Conservation (phyloP, 2,329 filamentous ascomycete genomes). For the Verruconis gallopava region DNA sequence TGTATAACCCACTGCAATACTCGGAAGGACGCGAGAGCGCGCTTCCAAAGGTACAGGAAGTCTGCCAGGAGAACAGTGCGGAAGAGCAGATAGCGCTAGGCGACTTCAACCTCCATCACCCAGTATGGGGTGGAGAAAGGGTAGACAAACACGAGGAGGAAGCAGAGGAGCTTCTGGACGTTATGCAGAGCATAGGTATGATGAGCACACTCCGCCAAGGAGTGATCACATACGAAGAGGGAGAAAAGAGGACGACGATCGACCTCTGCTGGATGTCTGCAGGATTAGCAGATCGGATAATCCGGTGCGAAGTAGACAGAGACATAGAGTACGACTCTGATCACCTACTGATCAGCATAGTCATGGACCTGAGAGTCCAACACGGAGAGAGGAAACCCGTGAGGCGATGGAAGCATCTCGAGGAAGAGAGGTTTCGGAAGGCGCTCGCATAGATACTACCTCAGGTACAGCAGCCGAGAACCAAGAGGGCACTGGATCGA, state of each 20-base stretch:
- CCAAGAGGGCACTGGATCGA: constrained; percentile 11
- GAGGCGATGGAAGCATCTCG: too few species aligned
- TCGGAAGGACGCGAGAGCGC: too few species aligned
- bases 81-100: background rate
- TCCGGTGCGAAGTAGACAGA: constrained; percentile 11
- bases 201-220: constrained; percentile 9
- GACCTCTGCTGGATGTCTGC: constrained; percentile 12
- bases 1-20: background rate
- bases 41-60: too few species aligned
- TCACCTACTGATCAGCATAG: constrained; percentile 15
- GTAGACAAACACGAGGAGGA: constrained; percentile 9
- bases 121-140: constrained; percentile 10
- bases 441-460: constrained; percentile 11
- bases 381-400: too few species aligned
- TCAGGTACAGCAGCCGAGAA: constrained; percentile 10
- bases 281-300: constrained; percentile 11
- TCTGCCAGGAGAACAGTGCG: background rate
- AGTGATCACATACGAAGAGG: too few species aligned
- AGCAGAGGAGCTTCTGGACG: constrained; percentile 11
- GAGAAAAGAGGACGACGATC: too few species aligned
- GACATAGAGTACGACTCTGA: constrained; percentile 16
- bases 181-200: constrained; percentile 12
- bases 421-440: too few species aligned
- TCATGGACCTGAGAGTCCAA: constrained; percentile 11
- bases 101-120: constrained; percentile 4